phyloP scores from a whole-genome alignment of 805 yeast species.

The Ogataea chonburiensis region DNA sequence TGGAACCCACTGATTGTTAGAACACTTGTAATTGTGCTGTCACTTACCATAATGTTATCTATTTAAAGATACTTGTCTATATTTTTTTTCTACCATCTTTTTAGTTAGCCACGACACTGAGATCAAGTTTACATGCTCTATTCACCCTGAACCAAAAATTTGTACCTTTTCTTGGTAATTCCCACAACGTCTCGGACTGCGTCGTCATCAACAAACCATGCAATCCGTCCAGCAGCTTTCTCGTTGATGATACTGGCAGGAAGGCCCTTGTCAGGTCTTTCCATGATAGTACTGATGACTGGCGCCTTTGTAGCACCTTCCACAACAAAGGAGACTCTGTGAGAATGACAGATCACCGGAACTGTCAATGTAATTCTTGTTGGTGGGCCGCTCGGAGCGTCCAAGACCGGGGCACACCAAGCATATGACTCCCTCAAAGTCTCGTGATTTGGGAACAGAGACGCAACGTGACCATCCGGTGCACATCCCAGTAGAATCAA shows the following conservation, averaged over 20 bases:
- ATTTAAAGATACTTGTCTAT: conserved; percentile 3
- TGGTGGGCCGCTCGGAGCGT: conserved; percentile 87
- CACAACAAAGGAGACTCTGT: conserved; percentile 89
- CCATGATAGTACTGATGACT: conserved; percentile 86
- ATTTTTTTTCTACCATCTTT: background rate
- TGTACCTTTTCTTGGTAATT: conserved; percentile 69
- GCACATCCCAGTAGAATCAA: conserved; percentile 92
- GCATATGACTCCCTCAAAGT: conserved; percentile 86
- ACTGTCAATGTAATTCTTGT: conserved; percentile 86
- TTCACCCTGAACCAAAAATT: conserved; percentile 41
- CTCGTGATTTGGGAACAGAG: conserved; percentile 91
- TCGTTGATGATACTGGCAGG: conserved; percentile 94
- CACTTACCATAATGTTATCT: conserved; percentile 10
- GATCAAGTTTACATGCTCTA: conserved; percentile 1
- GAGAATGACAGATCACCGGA: conserved; percentile 94
- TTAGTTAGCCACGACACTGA: conserved; percentile 5
- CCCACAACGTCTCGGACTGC: conserved; percentile 76
- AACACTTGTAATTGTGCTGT: background rate
- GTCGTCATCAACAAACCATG: conserved; percentile 96
- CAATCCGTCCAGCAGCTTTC: conserved; percentile 93
- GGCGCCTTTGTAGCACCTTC: conserved; percentile 97
- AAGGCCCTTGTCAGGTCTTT: conserved; percentile 93
- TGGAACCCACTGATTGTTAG: conserved; percentile 25
- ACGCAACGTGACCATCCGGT: conserved; percentile 97
- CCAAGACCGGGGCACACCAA: conserved; percentile 91